Evolutionary conservation across 805 yeast species (phyloP).

Genomic region (Torulaspora indica): DNA sequence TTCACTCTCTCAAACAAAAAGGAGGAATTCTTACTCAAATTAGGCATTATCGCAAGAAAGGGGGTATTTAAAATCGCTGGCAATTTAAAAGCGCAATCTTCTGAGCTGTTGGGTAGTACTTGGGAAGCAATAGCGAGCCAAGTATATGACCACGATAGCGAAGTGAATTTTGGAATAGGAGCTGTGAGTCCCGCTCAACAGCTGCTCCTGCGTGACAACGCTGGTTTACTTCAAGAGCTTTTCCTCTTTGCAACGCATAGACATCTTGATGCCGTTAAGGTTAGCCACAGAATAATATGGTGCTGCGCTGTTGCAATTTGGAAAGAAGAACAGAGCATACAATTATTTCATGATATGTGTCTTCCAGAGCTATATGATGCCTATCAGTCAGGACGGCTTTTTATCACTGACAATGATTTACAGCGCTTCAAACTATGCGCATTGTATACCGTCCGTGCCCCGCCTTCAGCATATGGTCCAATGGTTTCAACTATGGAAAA

Average conservation of each 20-base stretch:
- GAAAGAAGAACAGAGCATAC: slow-evolving; percentile 17
- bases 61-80: slow-evolving; percentile 63
- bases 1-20: slow-evolving; percentile 59
- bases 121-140: slow-evolving; percentile 76
- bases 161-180: slow-evolving; percentile 51
- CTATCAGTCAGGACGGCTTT: slow-evolving; percentile 25
- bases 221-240: slow-evolving; percentile 58
- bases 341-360: slow-evolving; percentile 17
- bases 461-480: slow-evolving; percentile 53
- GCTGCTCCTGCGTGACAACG: slow-evolving; percentile 53
- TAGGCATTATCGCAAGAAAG: slow-evolving; percentile 66
- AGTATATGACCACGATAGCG: slow-evolving; percentile 48
- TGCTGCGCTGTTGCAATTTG: slow-evolving; percentile 42
- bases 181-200: slow-evolving; percentile 69
- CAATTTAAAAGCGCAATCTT: slow-evolving; percentile 56
- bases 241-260: slow-evolving; percentile 66
- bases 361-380: slow-evolving; percentile 30
- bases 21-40: slow-evolving; percentile 63
- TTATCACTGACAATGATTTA: slow-evolving; percentile 25
- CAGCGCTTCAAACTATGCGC: slow-evolving; percentile 20
- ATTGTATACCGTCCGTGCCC: slow-evolving; percentile 20
- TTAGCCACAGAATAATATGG: slow-evolving; percentile 67
- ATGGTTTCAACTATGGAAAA: slow-evolving; percentile 50
- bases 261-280: slow-evolving; percentile 53
- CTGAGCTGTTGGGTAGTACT: slow-evolving; percentile 49